Conservation (phyloP, 75 land plant species). For the Isoetes taiwanensis region DNA sequence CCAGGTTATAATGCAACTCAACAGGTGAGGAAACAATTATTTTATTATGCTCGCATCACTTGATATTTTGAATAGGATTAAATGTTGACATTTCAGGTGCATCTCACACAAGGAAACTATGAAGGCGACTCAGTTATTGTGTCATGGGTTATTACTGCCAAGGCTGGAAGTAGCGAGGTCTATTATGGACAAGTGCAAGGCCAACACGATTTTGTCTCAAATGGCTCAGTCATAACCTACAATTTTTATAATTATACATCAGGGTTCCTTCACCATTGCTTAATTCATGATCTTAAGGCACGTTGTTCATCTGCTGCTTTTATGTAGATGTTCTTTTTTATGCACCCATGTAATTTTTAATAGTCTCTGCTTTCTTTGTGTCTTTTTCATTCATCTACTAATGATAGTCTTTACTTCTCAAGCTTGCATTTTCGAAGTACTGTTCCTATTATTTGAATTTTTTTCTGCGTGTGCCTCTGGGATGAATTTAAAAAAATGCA, state of each 20-base stretch:
- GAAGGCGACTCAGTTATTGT: conserved; percentile 69
- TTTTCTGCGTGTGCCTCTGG: background rate
- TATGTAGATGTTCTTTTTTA: background rate
- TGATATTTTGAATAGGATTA: too few species aligned
- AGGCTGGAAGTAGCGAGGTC: conserved; percentile 41
- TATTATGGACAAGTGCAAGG: conserved; percentile 40
- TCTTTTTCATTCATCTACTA: background rate
- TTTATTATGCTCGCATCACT: too few species aligned
- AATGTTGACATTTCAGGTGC: too few species aligned
- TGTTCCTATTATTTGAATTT: too few species aligned
- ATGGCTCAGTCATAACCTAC: conserved; percentile 29
- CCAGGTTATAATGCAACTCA: conserved; percentile 66
- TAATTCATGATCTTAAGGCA: conserved; percentile 23
- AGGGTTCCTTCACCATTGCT: conserved; percentile 49
- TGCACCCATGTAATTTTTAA: background rate
- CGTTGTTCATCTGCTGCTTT: background rate
- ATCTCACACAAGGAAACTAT: conserved; percentile 85
- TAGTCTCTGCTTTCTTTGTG: background rate
- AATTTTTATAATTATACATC: conserved; percentile 48
- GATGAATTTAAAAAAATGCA: background rate
- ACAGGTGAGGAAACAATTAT: too few species aligned
- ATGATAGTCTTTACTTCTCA: background rate
- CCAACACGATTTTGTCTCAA: conserved; percentile 17
- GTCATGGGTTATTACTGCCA: conserved; percentile 61
- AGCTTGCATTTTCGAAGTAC: too few species aligned